Evolutionary conservation across 2,329 filamentous ascomycete species (phyloP), one percentile per base, ranked within the genome.

Genomic region (Juglanconis oblonga): DNA sequence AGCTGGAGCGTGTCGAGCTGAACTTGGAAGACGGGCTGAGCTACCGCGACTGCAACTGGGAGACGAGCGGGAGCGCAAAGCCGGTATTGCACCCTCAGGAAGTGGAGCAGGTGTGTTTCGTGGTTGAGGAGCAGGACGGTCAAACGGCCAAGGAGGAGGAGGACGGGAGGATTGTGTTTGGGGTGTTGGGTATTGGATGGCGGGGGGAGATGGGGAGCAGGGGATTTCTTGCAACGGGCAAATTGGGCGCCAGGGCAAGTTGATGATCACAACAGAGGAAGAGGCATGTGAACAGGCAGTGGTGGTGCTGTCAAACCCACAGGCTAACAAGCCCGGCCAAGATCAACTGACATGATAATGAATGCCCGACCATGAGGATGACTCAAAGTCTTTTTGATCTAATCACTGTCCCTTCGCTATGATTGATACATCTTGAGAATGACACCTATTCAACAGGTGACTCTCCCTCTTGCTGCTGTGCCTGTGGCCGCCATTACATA

Each of bases 161-260:
- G 35, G 87, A 88, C 62, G 82, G 82, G 53, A 77, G 85, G 64
- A 77, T 90, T 42, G 79, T 88, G 24, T 86, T 98, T 70, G 94
- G 93, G 5, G 87, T 95, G 64, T 75, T 98, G 66, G 88, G 87
- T 48, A 90, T 98, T 61, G 89, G 91, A 57, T 99, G 95, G 95
- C 83, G 91, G 64, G 89, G 90, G 42, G 85, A 90, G 63, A 93
- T 97, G 89, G 95, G 95, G 0, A 95, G 94, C 74, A 84, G 86
- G 67, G 95, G 95, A 0, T 93, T 87, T 67, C 78, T 99, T 70
- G 92, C 88, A 49, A 99, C 95, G 6, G 93, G 93, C 9, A 94
- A 89, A 80, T 77, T 96, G 64, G 84, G 85, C 11, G 81, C 82
- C 58, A 79, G 81, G 66, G n/a, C 11, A 24, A 24, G 24, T 38